phyloP scores from a whole-genome alignment of 78 protist genomes.

The Isochrysis galbana region DNA sequence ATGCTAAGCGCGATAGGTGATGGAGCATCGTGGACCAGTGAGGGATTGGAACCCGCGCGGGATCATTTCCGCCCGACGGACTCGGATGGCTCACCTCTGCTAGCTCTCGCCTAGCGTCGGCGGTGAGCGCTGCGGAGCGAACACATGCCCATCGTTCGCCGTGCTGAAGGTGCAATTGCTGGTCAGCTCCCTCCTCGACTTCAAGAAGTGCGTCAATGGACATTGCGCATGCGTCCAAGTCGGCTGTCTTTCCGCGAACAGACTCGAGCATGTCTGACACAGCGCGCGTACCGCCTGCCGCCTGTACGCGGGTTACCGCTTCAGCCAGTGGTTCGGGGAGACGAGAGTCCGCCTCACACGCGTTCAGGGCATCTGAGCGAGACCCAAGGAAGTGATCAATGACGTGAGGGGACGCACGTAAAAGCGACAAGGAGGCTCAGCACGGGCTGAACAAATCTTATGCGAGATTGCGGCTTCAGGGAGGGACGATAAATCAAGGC shows the following conservation, averaged over 20 bases:
- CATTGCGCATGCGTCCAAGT: not conserved
- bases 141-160: not conserved
- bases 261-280: not conserved
- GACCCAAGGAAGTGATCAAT: no score
- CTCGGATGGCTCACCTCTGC: not conserved
- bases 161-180: not conserved
- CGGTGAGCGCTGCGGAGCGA: not conserved
- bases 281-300: not conserved
- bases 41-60: no score
- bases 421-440: no score
- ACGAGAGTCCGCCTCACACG: not conserved
- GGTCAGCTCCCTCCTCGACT: not conserved
- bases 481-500: no score
- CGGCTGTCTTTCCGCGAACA: not conserved
- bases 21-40: no score
- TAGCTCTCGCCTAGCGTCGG: not conserved
- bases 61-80: not conserved
- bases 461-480: no score
- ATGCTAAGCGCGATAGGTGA: no score
- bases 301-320: not conserved
- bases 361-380: not conserved
- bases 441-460: no score
- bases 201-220: not conserved
- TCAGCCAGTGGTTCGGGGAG: not conserved
- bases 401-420: no score